phyloP scores from a whole-genome alignment of 78 protist species.

The Cavenderia fasciculata region DNA sequence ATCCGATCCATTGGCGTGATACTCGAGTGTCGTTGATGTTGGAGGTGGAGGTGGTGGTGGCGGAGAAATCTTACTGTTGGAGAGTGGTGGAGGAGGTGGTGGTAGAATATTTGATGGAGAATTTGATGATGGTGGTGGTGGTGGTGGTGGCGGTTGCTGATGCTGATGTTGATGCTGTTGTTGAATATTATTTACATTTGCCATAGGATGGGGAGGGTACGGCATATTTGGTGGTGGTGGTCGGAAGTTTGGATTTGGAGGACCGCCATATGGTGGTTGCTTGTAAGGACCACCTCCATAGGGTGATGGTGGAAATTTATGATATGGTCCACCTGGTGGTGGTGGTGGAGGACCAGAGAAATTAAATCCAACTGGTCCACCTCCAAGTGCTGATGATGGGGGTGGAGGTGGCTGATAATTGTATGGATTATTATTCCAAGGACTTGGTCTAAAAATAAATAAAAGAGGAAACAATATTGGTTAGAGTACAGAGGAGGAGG shows the following conservation, averaged over 20 bases:
- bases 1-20: neutral
- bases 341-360: neutral
- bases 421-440: too few relatives aligned
- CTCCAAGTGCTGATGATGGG: too few relatives aligned
- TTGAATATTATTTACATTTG: too few relatives aligned
- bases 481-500: too few relatives aligned
- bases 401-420: too few relatives aligned
- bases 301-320: neutral
- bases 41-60: slow-evolving; percentile 15
- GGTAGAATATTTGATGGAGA: neutral
- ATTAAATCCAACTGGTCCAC: neutral
- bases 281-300: neutral
- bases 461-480: too few relatives aligned
- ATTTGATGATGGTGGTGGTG: neutral
- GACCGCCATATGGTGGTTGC: neutral
- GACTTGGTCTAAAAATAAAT: too few relatives aligned
- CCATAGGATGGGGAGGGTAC: slow-evolving; percentile 2
- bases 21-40: neutral
- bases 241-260: neutral
- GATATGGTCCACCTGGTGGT: neutral
- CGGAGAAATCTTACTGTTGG: neutral
- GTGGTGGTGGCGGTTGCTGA: slow-evolving; percentile 19
- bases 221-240: slow-evolving; percentile 6
- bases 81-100: neutral
- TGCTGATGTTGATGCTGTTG: neutral